phyloP scores from a whole-genome alignment of 129 eudicot species.

The Flaveria bidentis region DNA sequence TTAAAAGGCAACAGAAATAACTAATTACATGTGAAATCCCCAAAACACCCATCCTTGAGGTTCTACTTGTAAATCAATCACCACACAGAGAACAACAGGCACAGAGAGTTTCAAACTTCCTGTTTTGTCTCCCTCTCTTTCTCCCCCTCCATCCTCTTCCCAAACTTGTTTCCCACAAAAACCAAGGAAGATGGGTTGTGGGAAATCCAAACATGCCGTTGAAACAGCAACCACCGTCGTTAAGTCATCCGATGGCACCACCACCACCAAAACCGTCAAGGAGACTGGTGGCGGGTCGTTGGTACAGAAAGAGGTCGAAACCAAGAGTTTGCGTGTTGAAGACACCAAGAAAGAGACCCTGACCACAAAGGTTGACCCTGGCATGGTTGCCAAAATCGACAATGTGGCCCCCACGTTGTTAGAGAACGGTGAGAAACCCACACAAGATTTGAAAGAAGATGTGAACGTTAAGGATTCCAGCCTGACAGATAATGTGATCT shows the following conservation, averaged over 20 bases:
- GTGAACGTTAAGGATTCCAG: slow-evolving; percentile 1
- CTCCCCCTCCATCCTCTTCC: slow-evolving; percentile 23
- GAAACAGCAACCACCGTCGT: slow-evolving; percentile 30
- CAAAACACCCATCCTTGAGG: slow-evolving; percentile 10
- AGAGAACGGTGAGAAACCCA: neutral
- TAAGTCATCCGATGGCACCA: slow-evolving; percentile 30
- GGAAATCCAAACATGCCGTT: slow-evolving; percentile 45
- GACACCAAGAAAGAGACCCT: slow-evolving; percentile 6
- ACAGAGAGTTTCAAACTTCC: slow-evolving; percentile 28
- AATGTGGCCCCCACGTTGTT: neutral
- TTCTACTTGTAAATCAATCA: slow-evolving; percentile 23
- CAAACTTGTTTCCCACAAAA: slow-evolving; percentile 24
- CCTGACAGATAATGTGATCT: neutral
- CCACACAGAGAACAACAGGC: slow-evolving; percentile 37
- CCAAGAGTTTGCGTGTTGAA: slow-evolving; percentile 11
- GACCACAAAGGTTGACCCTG: slow-evolving; percentile 12
- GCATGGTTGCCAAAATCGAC: neutral
- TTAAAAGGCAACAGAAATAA: slow-evolving; percentile 34
- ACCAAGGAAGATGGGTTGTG: slow-evolving; percentile 39
- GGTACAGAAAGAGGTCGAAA: slow-evolving; percentile 11
- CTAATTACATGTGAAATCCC: slow-evolving; percentile 16
- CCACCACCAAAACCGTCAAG: slow-evolving; percentile 31
- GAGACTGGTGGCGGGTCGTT: slow-evolving; percentile 12
- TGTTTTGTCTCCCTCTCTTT: slow-evolving; percentile 21
- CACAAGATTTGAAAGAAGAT: neutral